Evolutionary conservation across 352 stramenopile species (phyloP), one percentile per base, ranked within the genome.

Genomic region (Phytopythium mirpurense): DNA sequence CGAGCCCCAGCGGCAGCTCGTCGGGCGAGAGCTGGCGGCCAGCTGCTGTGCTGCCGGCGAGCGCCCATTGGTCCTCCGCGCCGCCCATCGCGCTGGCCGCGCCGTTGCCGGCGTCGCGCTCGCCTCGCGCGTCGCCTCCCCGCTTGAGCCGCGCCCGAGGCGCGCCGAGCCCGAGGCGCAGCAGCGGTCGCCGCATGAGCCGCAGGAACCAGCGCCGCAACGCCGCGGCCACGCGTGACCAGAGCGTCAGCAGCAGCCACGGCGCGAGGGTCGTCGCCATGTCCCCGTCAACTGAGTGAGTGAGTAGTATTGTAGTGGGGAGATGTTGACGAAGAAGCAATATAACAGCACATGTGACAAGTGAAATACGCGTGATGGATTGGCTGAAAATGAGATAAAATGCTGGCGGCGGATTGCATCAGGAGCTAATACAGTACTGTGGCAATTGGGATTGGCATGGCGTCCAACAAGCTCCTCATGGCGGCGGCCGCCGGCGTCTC

Each of bases 181-280:
- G 65, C 36, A 74, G 54, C 50, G 53, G 58, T 44, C 52, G 54
- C 14, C 63, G 65, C 45, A 67, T 54, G 29, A 54, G 65, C 29
- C 63, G 38, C 50, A 65, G 65, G 24, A 74, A 51, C 60, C 61
- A 74, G 29, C 56, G 55, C 36, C 61, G 63, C n/a, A 72, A 48
- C 63, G 63, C 78, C 24, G 58, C n/a, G 15, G 42, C 54, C 35
- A 51, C 21, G 2, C 60, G 35, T 14, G 47, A 51, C 67, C 63
- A 75, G 51, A 64, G 65, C 31, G 70, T n/a, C 37, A 75, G 48
- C 6, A 75, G n/a, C 9, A 75, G 54, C 60, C 60, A 72, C 60
- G 67, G 51, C 19, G 67, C 36, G 24, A 47, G 50, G 47, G n/a
- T n/a, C n/a, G n/a, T n/a, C n/a, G n/a, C n/a, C n/a, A 49, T 6